Evolutionary conservation across 768 basidiomycete genomes (phyloP).

Genomic region (Lentinula raphanica): DNA sequence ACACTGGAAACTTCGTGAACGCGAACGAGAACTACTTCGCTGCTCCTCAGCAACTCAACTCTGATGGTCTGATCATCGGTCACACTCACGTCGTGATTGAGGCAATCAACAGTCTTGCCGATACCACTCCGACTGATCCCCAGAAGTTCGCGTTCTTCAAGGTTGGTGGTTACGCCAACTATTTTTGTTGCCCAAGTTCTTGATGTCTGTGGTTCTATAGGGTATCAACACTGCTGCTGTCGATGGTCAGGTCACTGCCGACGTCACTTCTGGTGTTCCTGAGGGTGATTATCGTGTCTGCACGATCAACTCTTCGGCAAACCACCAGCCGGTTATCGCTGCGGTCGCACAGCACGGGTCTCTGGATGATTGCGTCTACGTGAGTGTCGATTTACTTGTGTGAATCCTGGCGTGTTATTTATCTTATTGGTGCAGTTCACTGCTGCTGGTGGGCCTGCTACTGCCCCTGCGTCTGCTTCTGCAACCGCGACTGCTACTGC

Average conservation of each 20-base stretch:
- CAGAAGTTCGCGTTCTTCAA: slow-evolving; percentile 56
- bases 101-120: slow-evolving; percentile 38
- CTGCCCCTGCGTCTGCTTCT: background rate
- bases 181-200: background rate
- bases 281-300: slow-evolving; percentile 29
- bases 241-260: slow-evolving; percentile 40
- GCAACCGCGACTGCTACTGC: background rate
- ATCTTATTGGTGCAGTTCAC: background rate
- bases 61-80: slow-evolving; percentile 48
- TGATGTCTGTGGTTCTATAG: slow-evolving; percentile 1
- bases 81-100: slow-evolving; percentile 64
- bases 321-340: slow-evolving; percentile 35
- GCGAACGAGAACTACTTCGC: slow-evolving; percentile 40
- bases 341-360: slow-evolving; percentile 36
- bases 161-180: background rate
- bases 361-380: slow-evolving; percentile 37
- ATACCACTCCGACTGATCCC: slow-evolving; percentile 48
- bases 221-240: slow-evolving; percentile 42
- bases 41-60: slow-evolving; percentile 48
- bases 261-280: slow-evolving; percentile 49
- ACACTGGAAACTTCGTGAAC: slow-evolving; percentile 54
- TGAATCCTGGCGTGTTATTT: background rate
- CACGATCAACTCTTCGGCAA: slow-evolving; percentile 13
- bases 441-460: background rate
- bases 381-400: background rate